Base-by-base conservation (phyloP, 2,329 filamentous ascomycete genomes). In the Nectriaceae sp. region DNA sequence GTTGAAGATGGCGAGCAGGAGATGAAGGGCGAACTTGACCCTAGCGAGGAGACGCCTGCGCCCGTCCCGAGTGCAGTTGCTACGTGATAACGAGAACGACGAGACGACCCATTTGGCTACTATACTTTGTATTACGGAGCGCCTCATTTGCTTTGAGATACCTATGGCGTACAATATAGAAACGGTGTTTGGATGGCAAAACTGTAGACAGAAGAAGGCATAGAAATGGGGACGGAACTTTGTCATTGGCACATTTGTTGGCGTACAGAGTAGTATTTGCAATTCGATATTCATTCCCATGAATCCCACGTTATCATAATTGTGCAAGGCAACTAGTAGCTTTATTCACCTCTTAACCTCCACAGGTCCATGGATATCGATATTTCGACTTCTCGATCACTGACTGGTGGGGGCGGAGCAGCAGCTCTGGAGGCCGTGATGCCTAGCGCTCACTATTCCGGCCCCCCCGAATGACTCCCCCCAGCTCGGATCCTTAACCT, bases 1-100 rank as follows among this genome's bases (percentile, higher is more conserved):
- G 63, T 70, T 11, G 69, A 70, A 18, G 63, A 69, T 10, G 60
- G 61, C 6, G 68, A 72, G n/a, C 50, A 61, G 26, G 54, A 61
- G 26, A 69, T 70, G 64, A 62, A 68, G 55, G 63, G 59, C 5
- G 65, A 70, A 39, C 54, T 71, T 3, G 70, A 71, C 15, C 66
- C 67, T 1, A 64, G 64, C 10, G 63, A 68, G 36, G 61, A 66
- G 26, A 37, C 57, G 16, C 38, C 47, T 13, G 36, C 26, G 0
- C 39, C 52, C 38, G 39, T 47, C 6, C 44, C 47, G 4, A 52
- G 46, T 2, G 60, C 60, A 18, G 44, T 59, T 18, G 60, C 57
- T 1, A 60, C 60, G 11, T 62, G 21, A 50, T 35, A 18, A 10
- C n/a, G 2, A 21, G 35, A 18, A 33, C 10, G 11, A 43, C 15